phyloP scores from a whole-genome alignment of 2,329 filamentous ascomycete genomes.

The Cordyceps fumosorosea region DNA sequence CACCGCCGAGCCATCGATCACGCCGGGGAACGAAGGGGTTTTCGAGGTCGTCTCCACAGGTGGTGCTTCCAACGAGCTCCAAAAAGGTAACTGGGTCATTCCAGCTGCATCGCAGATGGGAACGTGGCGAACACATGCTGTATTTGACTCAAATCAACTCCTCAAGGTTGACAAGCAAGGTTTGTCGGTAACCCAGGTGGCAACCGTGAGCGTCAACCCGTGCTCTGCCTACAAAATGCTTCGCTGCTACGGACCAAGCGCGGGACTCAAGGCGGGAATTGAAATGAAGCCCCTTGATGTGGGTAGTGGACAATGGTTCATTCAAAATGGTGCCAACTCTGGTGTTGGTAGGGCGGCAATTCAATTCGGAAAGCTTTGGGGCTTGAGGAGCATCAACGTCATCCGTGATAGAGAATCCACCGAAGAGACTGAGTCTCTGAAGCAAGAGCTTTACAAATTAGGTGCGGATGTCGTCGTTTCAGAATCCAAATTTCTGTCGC shows the following conservation, averaged over 20 bases:
- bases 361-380: slow-evolving; percentile 80
- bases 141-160: slow-evolving; percentile 51
- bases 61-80: slow-evolving; percentile 44
- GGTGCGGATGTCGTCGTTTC: slow-evolving; percentile 53
- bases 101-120: slow-evolving; percentile 78
- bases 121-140: slow-evolving; percentile 90
- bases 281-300: slow-evolving; percentile 39
- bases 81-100: slow-evolving; percentile 88
- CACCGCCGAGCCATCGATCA: slow-evolving; percentile 66
- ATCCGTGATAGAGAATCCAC: slow-evolving; percentile 63
- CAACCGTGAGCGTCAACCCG: slow-evolving; percentile 86
- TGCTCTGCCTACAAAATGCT: slow-evolving; percentile 94
- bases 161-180: slow-evolving; percentile 66
- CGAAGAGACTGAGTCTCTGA: slow-evolving; percentile 56
- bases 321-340: slow-evolving; percentile 94
- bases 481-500: slow-evolving; percentile 46
- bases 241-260: slow-evolving; percentile 60
- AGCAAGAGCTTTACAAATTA: slow-evolving; percentile 44
- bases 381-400: slow-evolving; percentile 83
- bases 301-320: slow-evolving; percentile 73
- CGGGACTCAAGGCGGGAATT: slow-evolving; percentile 37
- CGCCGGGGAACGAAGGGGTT: slow-evolving; percentile 86
- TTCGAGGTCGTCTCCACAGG: slow-evolving; percentile 79
- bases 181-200: slow-evolving; percentile 69
- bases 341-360: slow-evolving; percentile 89